These are phyloP conservation scores for Fusarium multiceps DNA, from an alignment of 2,329 filamentous ascomycete genomes.

Conservation along the genomic window DNA sequence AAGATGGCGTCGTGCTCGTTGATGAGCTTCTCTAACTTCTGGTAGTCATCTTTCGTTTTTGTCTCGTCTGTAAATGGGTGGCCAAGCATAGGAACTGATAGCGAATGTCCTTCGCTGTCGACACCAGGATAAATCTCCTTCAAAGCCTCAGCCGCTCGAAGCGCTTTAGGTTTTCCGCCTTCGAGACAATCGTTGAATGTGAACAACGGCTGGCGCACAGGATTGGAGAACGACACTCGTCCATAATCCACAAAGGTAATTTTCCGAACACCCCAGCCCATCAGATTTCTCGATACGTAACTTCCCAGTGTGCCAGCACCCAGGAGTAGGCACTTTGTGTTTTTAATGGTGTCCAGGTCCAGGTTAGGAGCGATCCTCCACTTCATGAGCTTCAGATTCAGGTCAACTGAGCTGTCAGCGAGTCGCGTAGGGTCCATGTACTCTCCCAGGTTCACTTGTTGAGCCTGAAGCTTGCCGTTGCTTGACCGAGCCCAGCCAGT, in stretches of 20 bases:
- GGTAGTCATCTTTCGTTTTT: slow-evolving; percentile 78
- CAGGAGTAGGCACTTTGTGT: slow-evolving; percentile 88
- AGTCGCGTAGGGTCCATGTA: slow-evolving; percentile 92
- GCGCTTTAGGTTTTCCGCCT: slow-evolving; percentile 86
- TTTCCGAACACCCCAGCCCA: slow-evolving; percentile 95
- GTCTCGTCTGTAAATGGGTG: slow-evolving; percentile 83
- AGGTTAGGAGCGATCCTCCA: slow-evolving; percentile 94
- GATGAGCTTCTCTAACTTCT: slow-evolving; percentile 78
- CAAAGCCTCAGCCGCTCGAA: slow-evolving; percentile 81
- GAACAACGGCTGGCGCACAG: slow-evolving; percentile 93
- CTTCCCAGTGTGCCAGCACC: slow-evolving; percentile 94
- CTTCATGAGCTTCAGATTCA: slow-evolving; percentile 98
- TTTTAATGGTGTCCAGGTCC: slow-evolving; percentile 88
- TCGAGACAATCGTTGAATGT: slow-evolving; percentile 88
- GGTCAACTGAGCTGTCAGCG: slow-evolving; percentile 92
- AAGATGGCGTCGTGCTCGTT: slow-evolving; percentile 92
- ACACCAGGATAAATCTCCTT: slow-evolving; percentile 91
- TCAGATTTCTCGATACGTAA: slow-evolving; percentile 89
- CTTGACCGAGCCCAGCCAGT: slow-evolving; percentile 94
- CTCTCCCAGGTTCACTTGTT: slow-evolving; percentile 84
- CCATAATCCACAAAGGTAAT: slow-evolving; percentile 97
- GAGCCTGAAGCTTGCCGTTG: slow-evolving; percentile 79
- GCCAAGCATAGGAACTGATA: slow-evolving; percentile 95
- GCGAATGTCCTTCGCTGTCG: slow-evolving; percentile 79
- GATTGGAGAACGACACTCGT: slow-evolving; percentile 93